Evolutionary conservation across 1,284 basidiomycete genomes (phyloP), one percentile per base, ranked within the genome.

Genomic region (Vanrija sp.): DNA sequence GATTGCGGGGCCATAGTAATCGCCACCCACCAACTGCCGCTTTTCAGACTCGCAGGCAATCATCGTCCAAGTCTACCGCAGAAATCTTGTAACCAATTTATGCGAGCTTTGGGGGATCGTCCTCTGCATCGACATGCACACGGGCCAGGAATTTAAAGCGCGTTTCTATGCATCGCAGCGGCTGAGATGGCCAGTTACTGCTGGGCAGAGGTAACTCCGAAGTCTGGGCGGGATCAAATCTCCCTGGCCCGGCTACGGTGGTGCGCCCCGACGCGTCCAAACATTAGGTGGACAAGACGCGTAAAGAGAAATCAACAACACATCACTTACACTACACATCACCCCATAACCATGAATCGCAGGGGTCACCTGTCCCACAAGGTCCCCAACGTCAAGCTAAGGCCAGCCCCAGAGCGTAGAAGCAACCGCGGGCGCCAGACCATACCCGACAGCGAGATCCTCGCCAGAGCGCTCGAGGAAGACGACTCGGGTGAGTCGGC

Each of bases 381-480:
- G 54, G 59, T 75, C 3, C 67, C 71, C 4, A 69, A 72, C 53
- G 73, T 73, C 54, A 75, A 73, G 55, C 57, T 73, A 14, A 68
- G 73, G 2, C 73, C 73, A 2, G 68, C 62, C 15, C 68, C 65
- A 31, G 31, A 31, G 2, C 31, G 46, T 18, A 31, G 46, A 19
- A 49, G 51, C 27, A 49, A 51, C 41, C 59, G 31, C 2, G 31
- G 18, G 37, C 51, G 38, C 1, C 42, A 31, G 23, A 35, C 54
- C 15, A 16, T 20, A 7, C 18, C 23, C 22, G 67, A 69, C 45
- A 54, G 51, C 43, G 66, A 65, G 57, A 55, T 70, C 25, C 47
- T 63, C 18, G 23, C 55, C 19, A 41, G 56, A 19, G 65, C 63
- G 7, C 45, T 58, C 53, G 60, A 53, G 7, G 62, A 63, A 22